phyloP scores from a whole-genome alignment of 495 filamentous ascomycete species.

The Penicillium macrosclerotiorum region DNA sequence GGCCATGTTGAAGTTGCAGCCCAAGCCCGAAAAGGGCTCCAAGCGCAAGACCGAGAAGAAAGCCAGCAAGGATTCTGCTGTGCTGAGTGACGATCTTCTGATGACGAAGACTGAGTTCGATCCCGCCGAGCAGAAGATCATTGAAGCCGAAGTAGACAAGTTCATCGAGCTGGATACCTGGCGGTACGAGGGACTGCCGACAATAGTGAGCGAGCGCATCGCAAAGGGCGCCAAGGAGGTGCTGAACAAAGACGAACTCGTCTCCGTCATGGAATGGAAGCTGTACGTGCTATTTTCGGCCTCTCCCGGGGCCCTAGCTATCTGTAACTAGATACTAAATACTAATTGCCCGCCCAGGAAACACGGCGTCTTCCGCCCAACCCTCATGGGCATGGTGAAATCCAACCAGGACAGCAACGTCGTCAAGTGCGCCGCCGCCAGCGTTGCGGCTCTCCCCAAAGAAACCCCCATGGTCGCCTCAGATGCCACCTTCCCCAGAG shows the following conservation, averaged over 20 bases:
- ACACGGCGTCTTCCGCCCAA: slow-evolving; percentile 71
- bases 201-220: slow-evolving; percentile 10
- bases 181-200: slow-evolving; percentile 34
- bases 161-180: slow-evolving; percentile 31
- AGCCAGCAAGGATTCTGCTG: neutral
- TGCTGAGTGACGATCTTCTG: neutral
- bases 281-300: slow-evolving; percentile 60
- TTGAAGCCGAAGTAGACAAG: slow-evolving; percentile 19
- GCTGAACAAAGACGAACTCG: slow-evolving; percentile 34
- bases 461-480: slow-evolving; percentile 1
- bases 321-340: slow-evolving; percentile 1
- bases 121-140: slow-evolving; percentile 10
- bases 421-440: slow-evolving; percentile 43
- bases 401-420: slow-evolving; percentile 51
- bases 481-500: slow-evolving; percentile 35
- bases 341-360: slow-evolving; percentile 28
- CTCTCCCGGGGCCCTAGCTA: neutral
- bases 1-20: slow-evolving; percentile 16
- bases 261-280: slow-evolving; percentile 70
- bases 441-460: slow-evolving; percentile 35
- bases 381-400: slow-evolving; percentile 61
- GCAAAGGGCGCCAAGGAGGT: neutral
- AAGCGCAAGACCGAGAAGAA: slow-evolving; percentile 12
- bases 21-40: slow-evolving; percentile 16
- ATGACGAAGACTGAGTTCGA: slow-evolving; percentile 11